Base-by-base conservation (phyloP, 371 early-diverging fungal genomes). In the Mortierella sp. region DNA sequence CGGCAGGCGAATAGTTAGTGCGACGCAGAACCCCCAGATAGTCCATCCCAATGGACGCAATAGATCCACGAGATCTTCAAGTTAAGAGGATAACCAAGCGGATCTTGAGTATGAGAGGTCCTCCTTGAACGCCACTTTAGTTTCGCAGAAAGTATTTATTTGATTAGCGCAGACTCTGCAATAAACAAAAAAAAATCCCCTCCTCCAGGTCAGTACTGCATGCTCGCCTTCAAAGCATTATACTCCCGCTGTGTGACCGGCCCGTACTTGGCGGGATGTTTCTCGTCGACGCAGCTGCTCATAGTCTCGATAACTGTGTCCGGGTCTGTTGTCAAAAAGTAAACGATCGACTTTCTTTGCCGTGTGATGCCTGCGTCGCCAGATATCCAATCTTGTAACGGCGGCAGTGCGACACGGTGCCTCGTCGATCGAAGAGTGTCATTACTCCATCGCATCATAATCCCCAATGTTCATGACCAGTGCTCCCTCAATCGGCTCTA, bases 391-490 rank as follows among this genome's bases (percentile, higher is more conserved):
- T 50, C 50, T 16, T 50, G 50, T 11, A 50, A 50, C 16, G 50
- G 50, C 16, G 50, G 50, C 50, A 50, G 11, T 11, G 50, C 11
- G 11, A 50, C 50, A 11, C 50, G 50, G 11, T 50, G 50, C 37
- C 3, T 10, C 67, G 67, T 67, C 37, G 67, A 67, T 3, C 37
- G 37, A 3, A 67, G 67, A 9, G 19, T 14, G 19, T 67, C 67
- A 37, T 67, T 67, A 19, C 67, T 67, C 67, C 67, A 67, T 4
- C 67, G 67, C 67, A 67, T 67, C 67, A 67, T 67, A 4, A 67
- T 67, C 67, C 37, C 67, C 67, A 37, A 67, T 67, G 67, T 67
- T 67, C 67, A 67, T 67, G 11, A 67, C 67, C 3, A 67, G 67
- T 34, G 67, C 67, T 4, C 67, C 67, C 5, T 67, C 67, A 19